Conservation (phyloP, 2,329 filamentous ascomycete genomes). For the Ambrosiella beaveri region DNA sequence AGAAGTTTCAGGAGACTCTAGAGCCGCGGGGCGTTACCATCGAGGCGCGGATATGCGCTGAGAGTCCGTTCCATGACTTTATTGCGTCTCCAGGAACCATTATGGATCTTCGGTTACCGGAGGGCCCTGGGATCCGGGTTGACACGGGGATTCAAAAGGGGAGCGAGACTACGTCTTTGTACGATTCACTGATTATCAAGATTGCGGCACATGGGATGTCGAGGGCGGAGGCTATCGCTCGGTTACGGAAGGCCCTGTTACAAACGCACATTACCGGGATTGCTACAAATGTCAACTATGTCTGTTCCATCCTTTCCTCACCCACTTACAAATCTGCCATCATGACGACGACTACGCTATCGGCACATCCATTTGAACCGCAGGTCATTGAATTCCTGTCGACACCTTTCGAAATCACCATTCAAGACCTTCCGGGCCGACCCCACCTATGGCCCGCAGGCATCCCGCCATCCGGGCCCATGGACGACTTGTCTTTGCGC, state of each 20-base stretch:
- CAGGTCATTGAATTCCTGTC: slow-evolving; percentile 22
- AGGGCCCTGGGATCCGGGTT: slow-evolving; percentile 33
- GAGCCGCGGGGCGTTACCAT: slow-evolving; percentile 47
- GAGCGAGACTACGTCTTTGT: slow-evolving; percentile 55
- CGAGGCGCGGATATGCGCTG: slow-evolving; percentile 56
- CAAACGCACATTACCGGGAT: slow-evolving; percentile 22
- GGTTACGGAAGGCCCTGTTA: slow-evolving; percentile 42
- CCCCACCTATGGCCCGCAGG: slow-evolving; percentile 23
- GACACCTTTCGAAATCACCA: slow-evolving; percentile 21
- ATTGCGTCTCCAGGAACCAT: slow-evolving; percentile 51
- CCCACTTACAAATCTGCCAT: slow-evolving; percentile 17
- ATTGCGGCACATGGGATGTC: slow-evolving; percentile 47
- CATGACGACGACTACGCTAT: slow-evolving; percentile 21
- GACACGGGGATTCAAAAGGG: slow-evolving; percentile 54
- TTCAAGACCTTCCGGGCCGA: slow-evolving; percentile 26
- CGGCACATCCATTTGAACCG: slow-evolving; percentile 18
- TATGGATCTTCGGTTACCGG: slow-evolving; percentile 42
- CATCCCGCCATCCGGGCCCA: slow-evolving; percentile 25
- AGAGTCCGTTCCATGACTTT: slow-evolving; percentile 48
- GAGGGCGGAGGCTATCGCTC: slow-evolving; percentile 44
- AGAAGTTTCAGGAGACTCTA: slow-evolving; percentile 1
- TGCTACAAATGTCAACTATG: slow-evolving; percentile 22
- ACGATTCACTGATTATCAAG: slow-evolving; percentile 64
- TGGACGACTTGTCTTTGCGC: slow-evolving; percentile 23
- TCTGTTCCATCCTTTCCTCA: slow-evolving; percentile 18